Evolutionary conservation across 1,139 yeast species (phyloP), one percentile per base, ranked within the genome.

Genomic region (Blastobotrys malaysiensis): DNA sequence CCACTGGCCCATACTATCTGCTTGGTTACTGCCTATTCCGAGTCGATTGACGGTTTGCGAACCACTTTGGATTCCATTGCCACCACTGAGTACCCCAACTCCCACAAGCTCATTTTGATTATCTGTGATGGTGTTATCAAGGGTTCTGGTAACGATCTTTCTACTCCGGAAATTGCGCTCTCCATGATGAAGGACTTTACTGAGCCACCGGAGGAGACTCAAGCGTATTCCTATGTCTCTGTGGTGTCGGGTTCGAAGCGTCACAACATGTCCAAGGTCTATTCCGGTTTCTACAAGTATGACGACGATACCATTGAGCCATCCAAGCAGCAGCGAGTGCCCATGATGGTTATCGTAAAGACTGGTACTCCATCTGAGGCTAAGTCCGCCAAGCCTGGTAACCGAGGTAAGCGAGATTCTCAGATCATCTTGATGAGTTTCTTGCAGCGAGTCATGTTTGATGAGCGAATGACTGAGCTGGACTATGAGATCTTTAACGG

Each of bases 121-220:
- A 78, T 93, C 43, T 91, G 98, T 76, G 99, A 93, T 73, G 99
- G 99, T 65, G 65, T 91, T 39, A 85, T 93, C 63, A 90, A 91
- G 68, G 99, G 99, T 63, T 83, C 96, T 18, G 98, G 97, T 47
- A 61, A 61, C 44, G 59, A 56, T 18, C 45, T 57, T 27, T 60
- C 68, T 21, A 68, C 73, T 1, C 66, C 69, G 2, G 69, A 69
- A 18, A 66, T 65, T 49, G 71, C 68, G 1, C 61, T 69, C 20
- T 66, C 67, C 16, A 65, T 69, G 88, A 86, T 90, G 88, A 80
- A 84, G 9, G 95, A 88, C 46, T 58, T 63, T 16, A 63, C 63
- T 3, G 64, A 64, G 26, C 61, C 65, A 9, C 64, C 63, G 6
- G 64, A 63, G 13, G 54, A 58, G 13, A 63, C 59, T n/a, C 65